phyloP scores from a whole-genome alignment of 176 grass and related monocot species.

The Melocanna baccifera region DNA sequence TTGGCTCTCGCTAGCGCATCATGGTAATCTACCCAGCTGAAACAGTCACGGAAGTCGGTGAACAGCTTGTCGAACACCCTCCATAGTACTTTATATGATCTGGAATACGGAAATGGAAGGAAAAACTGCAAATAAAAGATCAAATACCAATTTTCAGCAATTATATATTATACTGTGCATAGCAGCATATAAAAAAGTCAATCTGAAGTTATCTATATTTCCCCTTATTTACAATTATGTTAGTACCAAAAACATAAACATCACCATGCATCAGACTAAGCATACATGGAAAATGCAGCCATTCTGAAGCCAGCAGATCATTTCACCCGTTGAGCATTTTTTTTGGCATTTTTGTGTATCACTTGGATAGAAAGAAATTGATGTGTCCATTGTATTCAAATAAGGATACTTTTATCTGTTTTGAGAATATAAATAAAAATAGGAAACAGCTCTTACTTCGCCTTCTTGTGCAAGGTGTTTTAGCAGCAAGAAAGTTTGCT shows the following conservation, averaged over 20 bases:
- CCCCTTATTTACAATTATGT: background rate
- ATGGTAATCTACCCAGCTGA: slow-evolving; percentile 61
- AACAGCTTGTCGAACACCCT: slow-evolving; percentile 93
- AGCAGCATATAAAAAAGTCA: background rate
- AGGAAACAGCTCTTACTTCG: slow-evolving; percentile 58
- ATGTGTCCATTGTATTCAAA: background rate
- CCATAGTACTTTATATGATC: slow-evolving; percentile 81
- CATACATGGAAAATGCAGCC: background rate
- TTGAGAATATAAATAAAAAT: background rate
- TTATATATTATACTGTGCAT: background rate
- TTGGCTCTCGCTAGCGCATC: slow-evolving; percentile 67
- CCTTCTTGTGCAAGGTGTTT: slow-evolving; percentile 82
- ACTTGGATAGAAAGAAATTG: background rate
- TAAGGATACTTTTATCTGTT: background rate
- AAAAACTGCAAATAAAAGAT: slow-evolving; percentile 65
- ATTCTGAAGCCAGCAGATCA: background rate
- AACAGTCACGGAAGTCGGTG: slow-evolving; percentile 92
- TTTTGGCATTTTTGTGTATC: background rate
- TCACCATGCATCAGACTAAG: background rate
- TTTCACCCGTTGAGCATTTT: background rate
- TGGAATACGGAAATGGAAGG: slow-evolving; percentile 90
- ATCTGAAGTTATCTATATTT: background rate
- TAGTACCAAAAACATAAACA: background rate
- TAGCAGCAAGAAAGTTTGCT: slow-evolving; percentile 59
- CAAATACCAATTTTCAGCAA: slow-evolving; percentile 7